A percentile compares a stretch with the other conserved stretches of the same genome.
These are phyloP conservation scores for Metschnikowia similis DNA, from an alignment of 805 yeast genomes.

Conservation along the genomic window DNA sequence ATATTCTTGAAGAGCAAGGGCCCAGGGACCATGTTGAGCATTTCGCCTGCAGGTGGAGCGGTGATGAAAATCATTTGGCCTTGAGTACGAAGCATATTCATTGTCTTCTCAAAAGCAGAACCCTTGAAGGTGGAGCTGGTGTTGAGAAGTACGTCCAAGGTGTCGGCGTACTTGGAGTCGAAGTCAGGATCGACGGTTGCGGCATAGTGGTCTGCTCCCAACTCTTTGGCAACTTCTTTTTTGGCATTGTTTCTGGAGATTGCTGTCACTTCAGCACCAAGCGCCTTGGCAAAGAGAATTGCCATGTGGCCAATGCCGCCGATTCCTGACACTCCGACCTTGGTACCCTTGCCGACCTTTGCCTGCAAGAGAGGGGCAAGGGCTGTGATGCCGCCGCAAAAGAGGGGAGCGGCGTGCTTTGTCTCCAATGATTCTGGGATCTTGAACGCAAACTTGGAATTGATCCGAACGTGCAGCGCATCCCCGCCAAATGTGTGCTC, in stretches of 20 bases:
- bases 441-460: constrained; percentile 10
- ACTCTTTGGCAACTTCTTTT: constrained; percentile 44
- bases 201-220: constrained; percentile 47
- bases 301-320: constrained; percentile 68
- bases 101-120: constrained; percentile 7
- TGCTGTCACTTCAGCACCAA: constrained; percentile 58
- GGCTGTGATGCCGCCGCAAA: constrained; percentile 16
- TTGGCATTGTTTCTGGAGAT: constrained; percentile 48
- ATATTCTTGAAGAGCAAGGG: constrained; percentile 6
- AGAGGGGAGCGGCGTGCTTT: constrained; percentile 11
- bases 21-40: constrained; percentile 3
- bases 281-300: constrained; percentile 52
- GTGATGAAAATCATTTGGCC: constrained; percentile 11
- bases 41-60: constrained; percentile 9
- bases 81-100: constrained; percentile 7
- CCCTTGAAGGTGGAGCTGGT: constrained; percentile 13
- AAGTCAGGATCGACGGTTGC: constrained; percentile 19
- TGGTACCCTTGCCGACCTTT: constrained; percentile 20
- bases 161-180: constrained; percentile 3
- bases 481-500: constrained; percentile 8
- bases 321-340: constrained; percentile 57
- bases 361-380: constrained; percentile 12
- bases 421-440: constrained; percentile 9
- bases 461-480: constrained; percentile 7
- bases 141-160: constrained; percentile 10